Conservation (phyloP, 1,284 basidiomycete species). For the Erythrobasidium hasegawianum region DNA sequence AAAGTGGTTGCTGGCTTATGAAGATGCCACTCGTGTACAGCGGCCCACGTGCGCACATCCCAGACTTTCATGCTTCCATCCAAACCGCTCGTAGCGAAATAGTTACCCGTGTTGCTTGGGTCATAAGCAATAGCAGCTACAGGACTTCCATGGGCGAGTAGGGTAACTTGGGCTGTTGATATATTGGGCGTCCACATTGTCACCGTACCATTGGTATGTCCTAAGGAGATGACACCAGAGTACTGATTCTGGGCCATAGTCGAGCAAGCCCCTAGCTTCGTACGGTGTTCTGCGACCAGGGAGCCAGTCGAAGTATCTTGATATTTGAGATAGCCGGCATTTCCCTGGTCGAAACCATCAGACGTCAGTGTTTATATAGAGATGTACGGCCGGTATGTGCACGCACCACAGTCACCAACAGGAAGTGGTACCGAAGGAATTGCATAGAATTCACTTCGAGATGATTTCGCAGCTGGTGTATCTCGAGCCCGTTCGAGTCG, state of each 20-base stretch:
- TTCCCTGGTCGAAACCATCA: conserved; percentile 61
- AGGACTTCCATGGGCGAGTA: conserved; percentile 86
- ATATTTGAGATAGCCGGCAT: conserved; percentile 87
- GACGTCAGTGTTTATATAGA: neutral
- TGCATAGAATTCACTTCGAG: conserved; percentile 87
- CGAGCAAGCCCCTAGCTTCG: conserved; percentile 77
- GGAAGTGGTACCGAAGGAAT: conserved; percentile 93
- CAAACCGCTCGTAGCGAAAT: conserved; percentile 83
- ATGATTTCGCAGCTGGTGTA: conserved; percentile 75
- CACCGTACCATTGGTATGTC: conserved; percentile 81
- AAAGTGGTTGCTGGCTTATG: conserved; percentile 49
- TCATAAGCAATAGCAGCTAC: conserved; percentile 78
- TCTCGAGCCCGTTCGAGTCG: conserved; percentile 86
- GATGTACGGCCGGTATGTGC: neutral
- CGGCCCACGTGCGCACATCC: conserved; percentile 92
- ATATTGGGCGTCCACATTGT: conserved; percentile 96
- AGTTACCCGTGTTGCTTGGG: conserved; percentile 68
- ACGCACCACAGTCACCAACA: conserved; percentile 77
- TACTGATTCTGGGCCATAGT: conserved; percentile 89
- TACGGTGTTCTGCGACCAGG: conserved; percentile 82
- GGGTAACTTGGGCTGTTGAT: conserved; percentile 81
- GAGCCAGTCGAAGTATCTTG: conserved; percentile 94
- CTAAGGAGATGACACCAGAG: conserved; percentile 87
- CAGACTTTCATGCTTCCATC: conserved; percentile 89
- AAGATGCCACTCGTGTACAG: conserved; percentile 43